Base-by-base conservation (phyloP, 2,329 filamentous ascomycete species). In the Blumeriella jaapii region DNA sequence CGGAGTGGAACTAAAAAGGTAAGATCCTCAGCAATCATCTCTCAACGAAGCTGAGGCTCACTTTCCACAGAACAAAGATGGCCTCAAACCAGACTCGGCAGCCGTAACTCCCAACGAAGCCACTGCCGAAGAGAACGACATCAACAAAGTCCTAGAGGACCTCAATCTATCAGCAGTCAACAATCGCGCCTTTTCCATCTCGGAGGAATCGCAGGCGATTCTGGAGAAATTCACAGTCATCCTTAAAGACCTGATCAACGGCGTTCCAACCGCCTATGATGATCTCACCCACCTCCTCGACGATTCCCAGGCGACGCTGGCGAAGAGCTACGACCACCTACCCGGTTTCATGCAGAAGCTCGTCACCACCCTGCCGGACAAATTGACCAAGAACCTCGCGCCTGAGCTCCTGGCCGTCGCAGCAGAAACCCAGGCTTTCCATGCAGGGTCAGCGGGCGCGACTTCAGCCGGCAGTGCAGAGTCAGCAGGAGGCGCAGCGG, bases 181-280 rank as follows among this genome's bases (percentile, higher is more conserved):
- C 64, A 91, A 93, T 62, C 79, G 78, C 39, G 83, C 83, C 41
- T 83, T 95, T 58, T 79, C 78, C 9, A 71, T 94, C 38, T 83
- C 82, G n/a, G 71, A 75, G 40, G 86, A 93, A 49, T 89, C 84
- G 0, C 77, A 85, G 42, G 79, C 84, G 44, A 69, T 94, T 18
- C 72, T 94, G 33, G 72, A 76, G 35, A 75, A 78, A 43, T 98
- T 98, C 67, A 93, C 85, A 1, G 67, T 86, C 37, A 78, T 95
- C 20, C 81, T 98, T 54, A 91, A 89, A 55, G 91, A 98, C 56
- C 71, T 95, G 11, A 74, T 91, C 51, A 87, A 86, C 55, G 91
- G 91, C 42, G 91, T 85, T 2, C 91, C 91, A 3, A 95, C 89
- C 0, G 91, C 91, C 2, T 94, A 93, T 58, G 71, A 81, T 53